These are phyloP conservation scores for Trichoderma arundinaceum DNA, from an alignment of 2,329 filamentous ascomycete genomes.

Conservation along the genomic window DNA sequence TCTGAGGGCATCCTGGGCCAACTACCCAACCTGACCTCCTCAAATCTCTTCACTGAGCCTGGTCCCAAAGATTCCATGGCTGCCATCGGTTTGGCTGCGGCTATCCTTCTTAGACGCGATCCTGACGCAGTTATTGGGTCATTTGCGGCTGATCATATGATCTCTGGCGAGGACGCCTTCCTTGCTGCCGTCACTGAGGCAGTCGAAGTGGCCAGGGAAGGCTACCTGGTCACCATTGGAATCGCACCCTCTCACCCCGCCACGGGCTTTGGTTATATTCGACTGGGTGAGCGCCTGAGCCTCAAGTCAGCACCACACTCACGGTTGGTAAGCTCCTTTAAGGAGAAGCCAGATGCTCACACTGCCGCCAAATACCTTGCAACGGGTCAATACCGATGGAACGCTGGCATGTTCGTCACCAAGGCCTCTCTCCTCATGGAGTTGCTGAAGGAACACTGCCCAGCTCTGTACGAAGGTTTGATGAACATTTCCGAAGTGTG, in stretches of 20 bases:
- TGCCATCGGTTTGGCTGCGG: conserved; percentile 39
- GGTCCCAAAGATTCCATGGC: conserved; percentile 41
- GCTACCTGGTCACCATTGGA: conserved; percentile 39
- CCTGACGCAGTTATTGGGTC: conserved; percentile 39
- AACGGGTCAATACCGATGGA: conserved; percentile 40
- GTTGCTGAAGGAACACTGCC: conserved; percentile 37
- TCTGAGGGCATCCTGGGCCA: conserved; percentile 38
- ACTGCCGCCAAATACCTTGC: conserved; percentile 39
- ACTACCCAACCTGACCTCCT: conserved; percentile 36
- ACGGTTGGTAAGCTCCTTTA: conserved; percentile 39
- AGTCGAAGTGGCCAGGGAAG: conserved; percentile 38
- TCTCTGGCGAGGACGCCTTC: conserved; percentile 40
- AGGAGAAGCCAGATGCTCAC: conserved; percentile 40
- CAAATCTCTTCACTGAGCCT: conserved; percentile 39
- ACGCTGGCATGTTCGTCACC: conserved; percentile 40
- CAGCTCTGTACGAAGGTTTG: conserved; percentile 36
- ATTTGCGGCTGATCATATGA: conserved; percentile 40
- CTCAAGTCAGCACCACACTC: conserved; percentile 35
- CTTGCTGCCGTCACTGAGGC: conserved; percentile 38
- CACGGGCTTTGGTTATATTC: conserved; percentile 40
- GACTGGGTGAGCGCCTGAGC: conserved; percentile 37
- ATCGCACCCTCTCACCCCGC: conserved; percentile 40
- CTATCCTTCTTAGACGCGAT: conserved; percentile 37
- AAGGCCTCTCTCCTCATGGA: conserved; percentile 39
- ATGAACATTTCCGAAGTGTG: conserved; percentile 37